Evolutionary conservation across 176 grass and related monocot genomes (phyloP).

Genomic region (Bromus sterilis): DNA sequence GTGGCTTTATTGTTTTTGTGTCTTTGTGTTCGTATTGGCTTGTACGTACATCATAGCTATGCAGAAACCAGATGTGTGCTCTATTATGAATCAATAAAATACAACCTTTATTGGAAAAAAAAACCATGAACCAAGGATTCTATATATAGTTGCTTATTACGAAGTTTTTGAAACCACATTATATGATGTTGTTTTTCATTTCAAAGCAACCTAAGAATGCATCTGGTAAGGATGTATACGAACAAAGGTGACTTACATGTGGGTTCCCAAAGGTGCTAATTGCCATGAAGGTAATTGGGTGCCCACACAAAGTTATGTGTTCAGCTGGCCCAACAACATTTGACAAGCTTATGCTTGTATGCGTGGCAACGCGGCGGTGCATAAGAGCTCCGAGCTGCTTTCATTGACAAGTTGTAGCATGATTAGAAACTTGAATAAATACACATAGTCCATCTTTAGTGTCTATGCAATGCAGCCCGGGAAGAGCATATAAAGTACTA

Average conservation of each 20-base stretch:
- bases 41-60: too few species aligned
- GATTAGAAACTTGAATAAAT: neutral
- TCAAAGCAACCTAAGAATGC: neutral
- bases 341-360: neutral
- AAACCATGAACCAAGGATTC: too few species aligned
- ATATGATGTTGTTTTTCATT: too few species aligned
- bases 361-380: neutral
- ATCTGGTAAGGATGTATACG: neutral
- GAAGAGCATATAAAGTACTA: neutral
- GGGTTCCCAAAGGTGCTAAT: neutral
- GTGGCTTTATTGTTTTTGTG: too few species aligned
- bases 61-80: too few species aligned
- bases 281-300: neutral
- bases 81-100: too few species aligned
- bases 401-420: neutral
- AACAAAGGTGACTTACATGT: neutral
- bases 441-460: neutral
- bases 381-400: neutral
- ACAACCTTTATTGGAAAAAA: too few species aligned
- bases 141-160: too few species aligned
- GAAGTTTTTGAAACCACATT: too few species aligned
- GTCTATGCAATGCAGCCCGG: neutral
- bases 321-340: neutral
- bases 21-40: too few species aligned
- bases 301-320: neutral